Base-by-base conservation (phyloP, 345 rosid genomes). In the Eucalyptus coolabah region DNA sequence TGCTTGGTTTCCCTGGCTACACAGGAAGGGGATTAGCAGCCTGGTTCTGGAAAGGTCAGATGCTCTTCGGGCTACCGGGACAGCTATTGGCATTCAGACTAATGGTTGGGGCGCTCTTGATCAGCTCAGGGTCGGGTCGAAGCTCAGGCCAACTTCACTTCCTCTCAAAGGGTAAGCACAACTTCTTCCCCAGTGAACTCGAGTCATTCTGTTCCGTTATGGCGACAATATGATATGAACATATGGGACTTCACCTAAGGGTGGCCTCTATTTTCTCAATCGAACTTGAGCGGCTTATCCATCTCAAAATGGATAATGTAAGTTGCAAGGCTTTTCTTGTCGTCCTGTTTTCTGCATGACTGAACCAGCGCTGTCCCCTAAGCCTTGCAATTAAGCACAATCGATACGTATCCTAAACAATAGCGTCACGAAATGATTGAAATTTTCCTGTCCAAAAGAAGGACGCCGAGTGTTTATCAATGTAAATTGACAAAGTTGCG, bases 31-130 rank as follows among this genome's bases (percentile, higher is more conserved):
- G 10, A 60, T 90, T 18, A 88, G 50, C 44, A 87, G 89, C 81
- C 51, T 54, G 83, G 90, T 90, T n/a, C 54, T 90, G 3, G 91
- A 90, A 59, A 49, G 89, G 56, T 88, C 88, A 18, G 88, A 90
- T 6, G 32, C 87, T 30, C 80, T 90, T 8, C 88, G 89, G 87
- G 87, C 89, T 42, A 21, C 69, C 2, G 92, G 92, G 50, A 88
- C 88, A 4, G 89, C 89, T 13, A 90, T 90, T 1, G 87, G 87
- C 56, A 30, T 90, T 15, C 88, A 45, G 40, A 30, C 87, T 23
- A 88, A 90, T 32, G 92, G 90, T 40, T 90, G 92, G 92, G 87
- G 53, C 2, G 81, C 26, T 4, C 81, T 69, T 3, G 81, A 69
- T 69, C 44, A 69, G 24, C 44, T 69, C 23, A 18, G 81, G 40